Conservation (phyloP, 305 asterid genomes). For the Stenogyne calaminthoides region DNA sequence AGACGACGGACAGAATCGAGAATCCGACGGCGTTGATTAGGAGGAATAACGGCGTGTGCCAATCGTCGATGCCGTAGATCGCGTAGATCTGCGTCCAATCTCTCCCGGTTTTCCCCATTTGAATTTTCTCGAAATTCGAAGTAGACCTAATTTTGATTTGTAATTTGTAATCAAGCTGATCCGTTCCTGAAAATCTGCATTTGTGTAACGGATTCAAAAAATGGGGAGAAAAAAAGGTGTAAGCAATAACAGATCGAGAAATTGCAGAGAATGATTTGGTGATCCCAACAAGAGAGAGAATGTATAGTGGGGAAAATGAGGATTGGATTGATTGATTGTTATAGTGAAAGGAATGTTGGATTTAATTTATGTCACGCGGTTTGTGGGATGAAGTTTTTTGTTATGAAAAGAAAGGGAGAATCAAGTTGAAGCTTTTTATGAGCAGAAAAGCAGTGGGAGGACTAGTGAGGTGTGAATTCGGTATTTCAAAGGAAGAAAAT, state of each 20-base stretch:
- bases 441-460: no score
- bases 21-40: conserved; percentile 67
- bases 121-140: not conserved
- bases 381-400: not conserved
- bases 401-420: not conserved
- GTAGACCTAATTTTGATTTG: not conserved
- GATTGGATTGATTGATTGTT: no score
- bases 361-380: conserved; percentile 6
- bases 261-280: conserved; percentile 36
- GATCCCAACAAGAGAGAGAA: conserved; percentile 39
- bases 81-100: conserved; percentile 99
- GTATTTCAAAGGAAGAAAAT: no score
- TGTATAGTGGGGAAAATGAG: no score
- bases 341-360: conserved; percentile 24
- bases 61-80: conserved; percentile 89
- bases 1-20: conserved; percentile 59
- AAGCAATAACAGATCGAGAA: conserved; percentile 33
- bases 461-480: no score
- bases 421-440: not conserved
- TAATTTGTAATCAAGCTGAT: conserved; percentile 12
- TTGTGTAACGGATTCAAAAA: not conserved
- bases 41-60: conserved; percentile 86
- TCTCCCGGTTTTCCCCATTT: conserved; percentile 75
- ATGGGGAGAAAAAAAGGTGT: not conserved
- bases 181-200: conserved; percentile 3